Base-by-base conservation (phyloP, 2,329 filamentous ascomycete species). In the Aspergillus carbonarius region DNA sequence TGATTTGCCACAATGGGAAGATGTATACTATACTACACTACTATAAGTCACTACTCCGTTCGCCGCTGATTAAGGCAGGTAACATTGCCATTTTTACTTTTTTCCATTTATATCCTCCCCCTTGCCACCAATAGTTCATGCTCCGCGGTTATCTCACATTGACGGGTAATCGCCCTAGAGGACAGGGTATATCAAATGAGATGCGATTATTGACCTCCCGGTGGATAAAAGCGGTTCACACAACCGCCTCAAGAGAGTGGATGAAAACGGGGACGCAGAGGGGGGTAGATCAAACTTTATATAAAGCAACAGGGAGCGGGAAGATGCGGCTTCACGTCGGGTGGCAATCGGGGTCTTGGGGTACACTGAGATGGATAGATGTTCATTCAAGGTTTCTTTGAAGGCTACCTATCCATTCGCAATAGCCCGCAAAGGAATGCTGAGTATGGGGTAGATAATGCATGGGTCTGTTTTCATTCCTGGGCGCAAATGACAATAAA, bases 41-140 rank as follows among this genome's bases (percentile, higher is more conserved):
- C n/a, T 32, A 17, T 37, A 10, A 27, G 15, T 25, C 6, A 30
- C 48, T 39, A n/a, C 48, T 37, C 27, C 50, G 20, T 27, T 27
- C n/a, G 15, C 37, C 25, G 50, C 37, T 54, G 51, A 54, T 23
- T 54, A 54, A 54, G 39, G 37, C 18, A 30, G 51, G 27, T n/a
- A 42, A 20, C 25, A 42, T 44, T 54, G 34, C 51, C 51, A 54
- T 42, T 54, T 54, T 42, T 44, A 54, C 34, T 25, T 50, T 35
- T 49, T 48, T 48, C 44, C 44, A 48, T 37, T 37, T 51, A 32
- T 32, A 27, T 34, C 37, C 20, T 23, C 25, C 30, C 27, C 51
- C 37, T 54, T 54, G 51, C 51, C 51, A 54, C 51, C 27, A 39
- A 32, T 30, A 54, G 15, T 32, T 42, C 23, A 40, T 18, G 32